These are phyloP conservation scores for Tuber microsphaerosporum DNA, from an alignment of 495 filamentous ascomycete genomes.

Conservation along the genomic window DNA sequence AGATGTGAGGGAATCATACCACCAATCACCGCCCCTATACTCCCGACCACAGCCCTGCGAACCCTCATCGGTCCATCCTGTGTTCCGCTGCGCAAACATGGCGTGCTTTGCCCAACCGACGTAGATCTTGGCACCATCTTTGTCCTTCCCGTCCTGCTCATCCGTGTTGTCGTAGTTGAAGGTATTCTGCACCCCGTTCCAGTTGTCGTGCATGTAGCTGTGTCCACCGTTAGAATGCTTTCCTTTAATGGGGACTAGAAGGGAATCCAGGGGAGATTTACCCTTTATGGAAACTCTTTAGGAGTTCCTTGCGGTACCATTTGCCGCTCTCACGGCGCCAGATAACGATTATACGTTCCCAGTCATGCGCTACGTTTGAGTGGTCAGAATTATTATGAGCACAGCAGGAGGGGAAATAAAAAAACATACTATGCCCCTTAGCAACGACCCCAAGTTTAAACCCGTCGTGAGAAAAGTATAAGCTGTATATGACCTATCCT, in stretches of 20 bases:
- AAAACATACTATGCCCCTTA: slow-evolving; percentile 28
- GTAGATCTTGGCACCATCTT: slow-evolving; percentile 38
- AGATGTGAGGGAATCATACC: slow-evolving; percentile 12
- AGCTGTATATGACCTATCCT: slow-evolving; percentile 20
- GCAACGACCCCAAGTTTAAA: slow-evolving; percentile 26
- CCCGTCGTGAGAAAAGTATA: slow-evolving; percentile 36
- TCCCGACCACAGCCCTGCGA: slow-evolving; percentile 34
- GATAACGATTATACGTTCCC: slow-evolving; percentile 36
- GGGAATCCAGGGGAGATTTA: neutral
- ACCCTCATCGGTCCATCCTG: slow-evolving; percentile 26
- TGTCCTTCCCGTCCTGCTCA: slow-evolving; percentile 25
- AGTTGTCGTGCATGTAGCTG: slow-evolving; percentile 25
- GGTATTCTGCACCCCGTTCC: slow-evolving; percentile 26
- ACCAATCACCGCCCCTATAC: slow-evolving; percentile 28
- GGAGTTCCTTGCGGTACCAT: slow-evolving; percentile 28
- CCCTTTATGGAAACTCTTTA: slow-evolving; percentile 34
- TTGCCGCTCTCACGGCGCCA: slow-evolving; percentile 27
- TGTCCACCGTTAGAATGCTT: neutral
- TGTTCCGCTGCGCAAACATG: slow-evolving; percentile 35
- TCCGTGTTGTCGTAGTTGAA: slow-evolving; percentile 23
- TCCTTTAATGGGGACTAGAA: neutral
- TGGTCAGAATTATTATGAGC: neutral
- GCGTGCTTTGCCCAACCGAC: slow-evolving; percentile 39
- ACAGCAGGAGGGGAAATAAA: neutral
- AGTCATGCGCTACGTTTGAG: slow-evolving; percentile 23